Evolutionary conservation across 148 eudicot genomes (phyloP).

Genomic region (Polygonum maritimum): DNA sequence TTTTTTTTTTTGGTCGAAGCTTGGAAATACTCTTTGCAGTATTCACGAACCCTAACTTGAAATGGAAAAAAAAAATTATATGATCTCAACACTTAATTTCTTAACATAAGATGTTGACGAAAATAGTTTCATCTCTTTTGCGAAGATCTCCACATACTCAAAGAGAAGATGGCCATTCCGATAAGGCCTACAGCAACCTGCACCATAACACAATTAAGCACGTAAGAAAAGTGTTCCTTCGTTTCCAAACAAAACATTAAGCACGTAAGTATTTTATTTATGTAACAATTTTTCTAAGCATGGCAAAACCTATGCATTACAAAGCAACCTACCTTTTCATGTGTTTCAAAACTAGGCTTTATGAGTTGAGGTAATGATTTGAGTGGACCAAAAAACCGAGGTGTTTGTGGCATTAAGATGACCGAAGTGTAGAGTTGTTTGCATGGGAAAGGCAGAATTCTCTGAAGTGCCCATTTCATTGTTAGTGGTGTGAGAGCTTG

Average conservation of each 20-base stretch:
- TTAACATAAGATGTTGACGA: too few species aligned
- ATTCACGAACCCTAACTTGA: too few species aligned
- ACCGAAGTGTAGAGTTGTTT: constrained; percentile 57
- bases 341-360: constrained; percentile 25
- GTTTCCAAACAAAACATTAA: too few species aligned
- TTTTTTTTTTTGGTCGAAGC: too few species aligned
- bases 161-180: neutral
- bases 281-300: too few species aligned
- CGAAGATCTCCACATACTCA: neutral
- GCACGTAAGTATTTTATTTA: too few species aligned
- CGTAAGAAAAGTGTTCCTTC: neutral
- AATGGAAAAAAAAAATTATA: too few species aligned
- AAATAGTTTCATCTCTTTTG: neutral
- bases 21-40: too few species aligned
- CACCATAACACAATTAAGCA: neutral
- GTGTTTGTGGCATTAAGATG: constrained; percentile 55
- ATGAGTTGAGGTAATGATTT: constrained; percentile 29
- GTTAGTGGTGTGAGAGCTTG: constrained; percentile 45
- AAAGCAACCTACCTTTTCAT: constrained; percentile 36
- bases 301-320: neutral
- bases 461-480: constrained; percentile 56
- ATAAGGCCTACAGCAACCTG: neutral
- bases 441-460: constrained; percentile 73
- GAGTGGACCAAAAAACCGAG: constrained; percentile 26
- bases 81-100: too few species aligned